A percentile compares a stretch with the other conserved stretches of the same genome.
Evolutionary conservation across 768 basidiomycete species (phyloP).

Genomic region (Dacryopinax primogenitus): DNA sequence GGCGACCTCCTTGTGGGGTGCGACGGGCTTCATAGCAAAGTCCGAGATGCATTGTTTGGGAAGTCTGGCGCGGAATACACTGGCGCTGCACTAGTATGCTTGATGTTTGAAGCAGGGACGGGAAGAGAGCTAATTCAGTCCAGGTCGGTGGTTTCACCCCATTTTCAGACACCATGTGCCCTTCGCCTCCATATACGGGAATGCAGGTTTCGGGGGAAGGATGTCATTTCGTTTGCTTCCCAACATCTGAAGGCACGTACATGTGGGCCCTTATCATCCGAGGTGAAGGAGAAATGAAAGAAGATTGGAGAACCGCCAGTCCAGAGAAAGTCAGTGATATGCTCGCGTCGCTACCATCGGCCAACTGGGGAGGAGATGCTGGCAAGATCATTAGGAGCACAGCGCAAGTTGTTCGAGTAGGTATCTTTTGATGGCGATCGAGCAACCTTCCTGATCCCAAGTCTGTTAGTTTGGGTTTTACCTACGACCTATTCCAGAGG

Average conservation of each 20-base stretch:
- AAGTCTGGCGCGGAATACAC: constrained; percentile 28
- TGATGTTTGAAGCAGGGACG: too few relatives aligned
- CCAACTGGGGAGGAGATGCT: constrained; percentile 20
- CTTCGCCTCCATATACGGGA: constrained; percentile 15
- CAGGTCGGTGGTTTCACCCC: background rate
- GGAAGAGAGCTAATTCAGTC: too few relatives aligned
- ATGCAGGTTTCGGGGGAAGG: constrained; percentile 31
- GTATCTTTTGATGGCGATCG: too few relatives aligned
- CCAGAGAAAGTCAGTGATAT: constrained; percentile 18
- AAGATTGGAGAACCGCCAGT: constrained; percentile 27
- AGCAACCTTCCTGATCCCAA: too few relatives aligned
- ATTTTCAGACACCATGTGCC: background rate
- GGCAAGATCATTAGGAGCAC: constrained; percentile 22
- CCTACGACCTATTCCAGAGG: constrained; percentile 31
- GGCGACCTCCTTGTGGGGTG: constrained; percentile 35
- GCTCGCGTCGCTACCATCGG: constrained; percentile 19
- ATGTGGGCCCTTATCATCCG: constrained; percentile 32
- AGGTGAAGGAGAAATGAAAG: constrained; percentile 31
- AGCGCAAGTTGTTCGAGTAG: constrained; percentile 24
- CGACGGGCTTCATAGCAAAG: constrained; percentile 36
- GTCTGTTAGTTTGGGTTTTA: constrained; percentile 36
- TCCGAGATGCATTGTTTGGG: constrained; percentile 31
- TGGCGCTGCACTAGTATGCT: constrained; percentile 30
- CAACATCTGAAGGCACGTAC: constrained; percentile 23
- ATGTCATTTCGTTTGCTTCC: constrained; percentile 30